Evolutionary conservation across 257 asterid species (phyloP), one percentile per base, ranked within the genome.

Genomic region (Coffea eugenioides): DNA sequence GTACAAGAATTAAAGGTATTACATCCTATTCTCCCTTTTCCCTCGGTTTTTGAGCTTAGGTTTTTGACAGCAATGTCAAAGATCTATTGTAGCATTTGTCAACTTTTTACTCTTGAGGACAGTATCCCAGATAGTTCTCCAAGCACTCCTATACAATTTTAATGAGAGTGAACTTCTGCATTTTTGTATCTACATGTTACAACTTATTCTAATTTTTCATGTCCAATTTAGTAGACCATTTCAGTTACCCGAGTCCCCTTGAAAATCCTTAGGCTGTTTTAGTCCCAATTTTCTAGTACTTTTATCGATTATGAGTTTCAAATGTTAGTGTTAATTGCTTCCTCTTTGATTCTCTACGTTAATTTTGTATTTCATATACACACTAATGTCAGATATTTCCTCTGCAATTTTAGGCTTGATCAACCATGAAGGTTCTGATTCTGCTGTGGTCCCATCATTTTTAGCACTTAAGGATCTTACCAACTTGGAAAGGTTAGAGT

Each of bases 1-100:
- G 84, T 72, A 92, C 98, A 39, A 76, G 89, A 51, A 80, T 93
- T 67, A 89, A 91, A 90, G 99, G 99, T 93, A 80, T 59, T 74
- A 61, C n/a, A 34, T 41, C 15, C 27, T 59, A 51, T 70, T 68
- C 49, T 67, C 23, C 66, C 14, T 83, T 31, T 71, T 27, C 62
- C 65, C 54, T 57, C 66, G 62, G 61, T 39, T 49, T 21, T 71
- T 72, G 41, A 64, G 15, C 71, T 62, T 27, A 36, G 45, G 66
- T 11, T 51, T 31, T 41, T 36, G 14, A 56, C 66, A 9, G 52
- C 51, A 25, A 20, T 61, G 31, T 15, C 9, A 46, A 76, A 77
- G 51, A 75, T 23, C 46, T 25, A 18, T 31, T 46, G 1, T 16
- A 25, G 45, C 34, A 64, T n/a, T 27, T 65, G 41, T 5, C 8